Evolutionary conservation across 2,329 filamentous ascomycete genomes (phyloP), one percentile per base, ranked within the genome.

Genomic region (Verticillium zaregamsianum): DNA sequence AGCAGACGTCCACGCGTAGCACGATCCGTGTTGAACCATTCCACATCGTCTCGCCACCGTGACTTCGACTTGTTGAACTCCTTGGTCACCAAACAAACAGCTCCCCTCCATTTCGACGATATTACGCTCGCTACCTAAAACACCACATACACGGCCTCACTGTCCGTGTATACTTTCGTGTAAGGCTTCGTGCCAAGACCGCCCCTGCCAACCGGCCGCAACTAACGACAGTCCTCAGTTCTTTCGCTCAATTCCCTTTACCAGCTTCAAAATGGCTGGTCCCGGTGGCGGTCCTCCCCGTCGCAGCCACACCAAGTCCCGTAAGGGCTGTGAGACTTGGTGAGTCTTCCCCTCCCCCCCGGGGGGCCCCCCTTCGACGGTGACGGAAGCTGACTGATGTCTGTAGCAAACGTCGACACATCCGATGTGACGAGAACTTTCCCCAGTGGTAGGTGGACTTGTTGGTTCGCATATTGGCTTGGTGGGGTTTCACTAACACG

Each of bases 251-350:
- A 69, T 76, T 76, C 70, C 74, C 69, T 72, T 58, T 32, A 23
- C 35, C 20, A 28, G 17, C 11, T 59, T 70, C 69, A 74, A 76
- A 83, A 97, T 97, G 93, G 91, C 93, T 81, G 92, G 93, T 79
- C 92, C 92, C 74, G 93, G 93, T 79, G 93, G 93, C 83, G 94
- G 94, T 82, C 93, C 94, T 76, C 93, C 94, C 74, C 85, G 86
- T 75, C 82, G 86, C 75, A 97, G 94, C 82, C 95, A 99, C 82
- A 99, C 95, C 75, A 99, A 99, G 82, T 98, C 94, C 71, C 90
- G 95, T 73, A 98, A 97, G 80, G 95, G 95, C 66, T 99, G 95
- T 84, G 94, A 96, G 72, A 97, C 93, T 65, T 99, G 95, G 81
- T 83, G 79, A 65, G 79, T 71, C 60, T 54, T 54, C 3, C 14